Percentiles rank a stretch among this genome's conserved stretches.
Conservation (phyloP, 2,329 filamentous ascomycete species). For the Epichloe scottii region DNA sequence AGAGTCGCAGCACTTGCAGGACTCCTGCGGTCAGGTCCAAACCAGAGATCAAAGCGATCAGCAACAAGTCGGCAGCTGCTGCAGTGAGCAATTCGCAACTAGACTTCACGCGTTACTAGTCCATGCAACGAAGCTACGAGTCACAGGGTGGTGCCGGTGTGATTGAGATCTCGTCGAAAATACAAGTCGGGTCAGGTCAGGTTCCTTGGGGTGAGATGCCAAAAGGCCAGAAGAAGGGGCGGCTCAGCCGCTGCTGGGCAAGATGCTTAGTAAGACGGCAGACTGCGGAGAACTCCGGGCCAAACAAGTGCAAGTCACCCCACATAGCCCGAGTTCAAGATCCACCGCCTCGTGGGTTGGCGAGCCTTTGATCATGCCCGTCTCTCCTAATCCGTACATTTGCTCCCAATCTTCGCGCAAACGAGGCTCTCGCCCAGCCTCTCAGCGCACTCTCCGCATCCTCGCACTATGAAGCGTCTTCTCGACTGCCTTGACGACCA, state of each 20-base stretch:
- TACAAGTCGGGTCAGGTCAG: no score
- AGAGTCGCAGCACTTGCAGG: conserved; percentile 1
- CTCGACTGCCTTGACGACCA: conserved; percentile 14
- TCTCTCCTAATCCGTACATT: neutral
- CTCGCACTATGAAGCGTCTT: conserved; percentile 20
- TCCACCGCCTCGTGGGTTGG: neutral
- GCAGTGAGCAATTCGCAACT: neutral
- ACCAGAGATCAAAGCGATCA: neutral
- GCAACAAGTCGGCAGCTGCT: neutral
- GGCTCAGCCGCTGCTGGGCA: neutral
- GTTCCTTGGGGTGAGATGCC: neutral
- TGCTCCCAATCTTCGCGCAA: conserved; percentile 3
- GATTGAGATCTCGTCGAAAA: no score
- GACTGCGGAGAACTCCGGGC: neutral
- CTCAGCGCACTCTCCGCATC: conserved; percentile 9
- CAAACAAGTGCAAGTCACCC: no score
- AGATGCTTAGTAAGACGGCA: neutral
- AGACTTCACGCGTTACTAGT: neutral
- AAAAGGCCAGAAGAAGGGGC: neutral
- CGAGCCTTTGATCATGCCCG: neutral
- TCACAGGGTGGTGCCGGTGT: neutral
- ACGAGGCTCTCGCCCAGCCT: conserved; percentile 13
- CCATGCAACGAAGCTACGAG: neutral
- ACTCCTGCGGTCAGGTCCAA: neutral
- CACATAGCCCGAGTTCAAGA: neutral